Evolutionary conservation across 441 rosid genomes (phyloP).

Genomic region (Flueggea neowawraea): DNA sequence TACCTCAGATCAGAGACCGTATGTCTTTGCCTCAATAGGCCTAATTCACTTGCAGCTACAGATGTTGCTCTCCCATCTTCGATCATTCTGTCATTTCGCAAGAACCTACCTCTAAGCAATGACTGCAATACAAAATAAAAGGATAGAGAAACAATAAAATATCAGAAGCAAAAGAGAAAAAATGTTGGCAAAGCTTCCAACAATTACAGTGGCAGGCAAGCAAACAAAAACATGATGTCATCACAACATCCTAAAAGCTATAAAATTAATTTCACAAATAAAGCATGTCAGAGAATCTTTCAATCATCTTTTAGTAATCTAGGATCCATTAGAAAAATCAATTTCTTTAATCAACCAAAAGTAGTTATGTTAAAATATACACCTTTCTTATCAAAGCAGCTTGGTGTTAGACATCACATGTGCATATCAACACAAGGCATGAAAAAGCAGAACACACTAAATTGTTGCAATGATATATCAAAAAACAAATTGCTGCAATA

Average conservation of each 20-base stretch:
- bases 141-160: not conserved
- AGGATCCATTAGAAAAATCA: not conserved
- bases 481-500: not conserved
- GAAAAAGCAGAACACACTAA: not conserved
- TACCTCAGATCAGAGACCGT: slow-evolving; percentile 95
- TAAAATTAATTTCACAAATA: too few species aligned
- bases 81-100: slow-evolving; percentile 64
- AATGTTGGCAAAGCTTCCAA: not conserved
- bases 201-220: too few species aligned
- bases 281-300: too few species aligned
- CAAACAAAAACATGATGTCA: too few species aligned
- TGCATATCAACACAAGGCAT: not conserved
- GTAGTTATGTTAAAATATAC: not conserved
- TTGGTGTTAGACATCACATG: too few species aligned
- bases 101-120: slow-evolving; percentile 84
- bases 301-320: not conserved
- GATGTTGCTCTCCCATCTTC: slow-evolving; percentile 59
- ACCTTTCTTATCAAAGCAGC: too few species aligned
- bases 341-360: not conserved
- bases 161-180: slow-evolving; percentile 5
- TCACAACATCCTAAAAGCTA: too few species aligned
- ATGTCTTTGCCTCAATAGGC: slow-evolving; percentile 81
- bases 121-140: slow-evolving; percentile 48
- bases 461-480: too few species aligned
- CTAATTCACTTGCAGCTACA: slow-evolving; percentile 84